A percentile compares a stretch with the other conserved stretches of the same genome.
Evolutionary conservation across 2,329 filamentous ascomycete genomes (phyloP).

Genomic region (Phyllosticta citribraziliensis): DNA sequence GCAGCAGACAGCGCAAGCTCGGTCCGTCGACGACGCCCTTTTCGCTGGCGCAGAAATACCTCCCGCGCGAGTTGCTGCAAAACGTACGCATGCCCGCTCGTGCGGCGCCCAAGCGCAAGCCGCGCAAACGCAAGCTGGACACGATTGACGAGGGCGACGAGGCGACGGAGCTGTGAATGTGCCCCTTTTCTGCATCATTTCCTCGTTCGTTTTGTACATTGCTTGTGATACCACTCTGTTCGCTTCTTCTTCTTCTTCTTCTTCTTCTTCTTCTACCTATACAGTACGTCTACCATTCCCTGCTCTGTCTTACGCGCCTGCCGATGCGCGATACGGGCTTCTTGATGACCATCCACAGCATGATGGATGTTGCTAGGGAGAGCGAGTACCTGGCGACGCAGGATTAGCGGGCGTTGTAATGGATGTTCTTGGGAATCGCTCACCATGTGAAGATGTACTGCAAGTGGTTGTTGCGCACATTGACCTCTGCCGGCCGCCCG

Average conservation of each 20-base stretch:
- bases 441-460: conserved; percentile 99
- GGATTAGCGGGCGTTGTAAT: not conserved
- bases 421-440: conserved; percentile 21
- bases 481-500: conserved; percentile 78
- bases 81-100: conserved; percentile 62
- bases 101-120: conserved; percentile 32
- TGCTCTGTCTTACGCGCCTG: conserved; percentile 66
- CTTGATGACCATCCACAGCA: conserved; percentile 92
- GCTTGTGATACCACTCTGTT: conserved; percentile 31
- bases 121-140: conserved; percentile 31
- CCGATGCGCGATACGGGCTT: conserved; percentile 68
- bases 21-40: conserved; percentile 65
- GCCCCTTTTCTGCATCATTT: conserved; percentile 14
- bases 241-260: conserved; percentile 13
- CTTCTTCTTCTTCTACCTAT: conserved; percentile 3
- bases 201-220: conserved; percentile 37
- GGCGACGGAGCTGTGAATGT: not conserved
- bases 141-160: conserved; percentile 29
- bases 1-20: conserved; percentile 64
- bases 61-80: conserved; percentile 74
- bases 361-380: conserved; percentile 74
- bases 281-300: conserved; percentile 51
- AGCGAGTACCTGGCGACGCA: conserved; percentile 63
- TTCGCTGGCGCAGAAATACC: conserved; percentile 71
- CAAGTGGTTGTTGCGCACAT: conserved; percentile 88